Conservation (phyloP, 805 yeast species). For the Danielozyma ontarioensis region DNA sequence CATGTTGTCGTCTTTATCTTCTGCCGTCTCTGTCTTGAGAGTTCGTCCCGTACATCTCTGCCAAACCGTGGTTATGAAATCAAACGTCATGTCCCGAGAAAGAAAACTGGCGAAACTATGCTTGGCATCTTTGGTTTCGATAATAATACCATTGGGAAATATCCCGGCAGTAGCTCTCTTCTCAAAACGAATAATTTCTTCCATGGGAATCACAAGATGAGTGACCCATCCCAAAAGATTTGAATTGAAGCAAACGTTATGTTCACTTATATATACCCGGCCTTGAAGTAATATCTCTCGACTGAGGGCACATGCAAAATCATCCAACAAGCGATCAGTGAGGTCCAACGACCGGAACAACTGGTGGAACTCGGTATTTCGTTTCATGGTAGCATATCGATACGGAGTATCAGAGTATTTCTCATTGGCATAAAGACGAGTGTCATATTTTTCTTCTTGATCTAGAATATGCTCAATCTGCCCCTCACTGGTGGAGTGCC, state of each 20-base stretch:
- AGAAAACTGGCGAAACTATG: constrained; percentile 63
- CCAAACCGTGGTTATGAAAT: constrained; percentile 59
- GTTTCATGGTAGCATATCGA: constrained; percentile 57
- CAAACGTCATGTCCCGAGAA: constrained; percentile 51
- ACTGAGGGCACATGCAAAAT: constrained; percentile 60
- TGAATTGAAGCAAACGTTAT: constrained; percentile 57
- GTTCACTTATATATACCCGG: constrained; percentile 51
- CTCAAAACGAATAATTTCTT: constrained; percentile 58
- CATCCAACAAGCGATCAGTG: constrained; percentile 53
- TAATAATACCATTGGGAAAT: constrained; percentile 64
- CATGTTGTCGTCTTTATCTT: neutral
- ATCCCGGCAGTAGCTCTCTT: constrained; percentile 62
- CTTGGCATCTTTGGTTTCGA: constrained; percentile 58
- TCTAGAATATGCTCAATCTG: constrained; percentile 4
- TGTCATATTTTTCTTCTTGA: constrained; percentile 22
- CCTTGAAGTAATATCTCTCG: constrained; percentile 68
- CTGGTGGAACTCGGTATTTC: constrained; percentile 57
- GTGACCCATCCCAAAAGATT: constrained; percentile 67
- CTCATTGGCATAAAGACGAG: constrained; percentile 52
- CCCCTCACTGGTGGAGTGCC: constrained; percentile 8
- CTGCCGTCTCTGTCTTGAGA: neutral
- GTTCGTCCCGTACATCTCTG: neutral
- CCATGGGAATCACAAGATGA: constrained; percentile 49
- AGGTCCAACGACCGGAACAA: constrained; percentile 48
- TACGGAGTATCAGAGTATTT: constrained; percentile 52